Evolutionary conservation across 768 basidiomycete genomes (phyloP).

Genomic region (Suillus bovinus): DNA sequence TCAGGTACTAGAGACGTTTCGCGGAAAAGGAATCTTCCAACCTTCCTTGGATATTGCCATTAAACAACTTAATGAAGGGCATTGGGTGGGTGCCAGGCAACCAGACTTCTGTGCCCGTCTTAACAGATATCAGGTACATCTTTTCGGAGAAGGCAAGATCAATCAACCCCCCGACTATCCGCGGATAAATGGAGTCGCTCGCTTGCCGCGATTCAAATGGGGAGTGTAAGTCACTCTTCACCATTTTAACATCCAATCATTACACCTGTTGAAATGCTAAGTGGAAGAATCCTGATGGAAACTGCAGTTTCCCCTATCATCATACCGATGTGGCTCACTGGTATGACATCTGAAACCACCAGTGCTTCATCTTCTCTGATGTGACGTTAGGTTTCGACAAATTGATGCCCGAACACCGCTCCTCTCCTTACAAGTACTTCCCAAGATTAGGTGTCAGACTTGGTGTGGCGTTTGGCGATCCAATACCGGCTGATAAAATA

Average conservation of each 20-base stretch:
- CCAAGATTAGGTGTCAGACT: constrained; percentile 64
- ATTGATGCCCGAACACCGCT: constrained; percentile 86
- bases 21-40: constrained; percentile 90
- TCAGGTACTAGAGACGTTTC: constrained; percentile 89
- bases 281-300: constrained; percentile 83
- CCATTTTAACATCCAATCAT: background rate
- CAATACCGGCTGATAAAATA: constrained; percentile 51
- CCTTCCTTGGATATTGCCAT: constrained; percentile 84
- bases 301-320: constrained; percentile 65
- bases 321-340: constrained; percentile 94
- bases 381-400: constrained; percentile 66
- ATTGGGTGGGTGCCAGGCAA: constrained; percentile 66
- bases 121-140: constrained; percentile 62
- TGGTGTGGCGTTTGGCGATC: constrained; percentile 79
- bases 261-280: constrained; percentile 29
- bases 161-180: constrained; percentile 66
- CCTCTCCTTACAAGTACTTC: constrained; percentile 70
- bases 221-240: constrained; percentile 68
- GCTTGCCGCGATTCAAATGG: constrained; percentile 88
- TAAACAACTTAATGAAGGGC: constrained; percentile 73
- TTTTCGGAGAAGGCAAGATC: constrained; percentile 89
- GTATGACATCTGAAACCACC: constrained; percentile 31
- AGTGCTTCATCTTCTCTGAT: background rate
- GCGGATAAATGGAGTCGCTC: constrained; percentile 41
- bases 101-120: constrained; percentile 1